Base-by-base conservation (phyloP, 352 stramenopile genomes). In the Pythium sp. region DNA sequence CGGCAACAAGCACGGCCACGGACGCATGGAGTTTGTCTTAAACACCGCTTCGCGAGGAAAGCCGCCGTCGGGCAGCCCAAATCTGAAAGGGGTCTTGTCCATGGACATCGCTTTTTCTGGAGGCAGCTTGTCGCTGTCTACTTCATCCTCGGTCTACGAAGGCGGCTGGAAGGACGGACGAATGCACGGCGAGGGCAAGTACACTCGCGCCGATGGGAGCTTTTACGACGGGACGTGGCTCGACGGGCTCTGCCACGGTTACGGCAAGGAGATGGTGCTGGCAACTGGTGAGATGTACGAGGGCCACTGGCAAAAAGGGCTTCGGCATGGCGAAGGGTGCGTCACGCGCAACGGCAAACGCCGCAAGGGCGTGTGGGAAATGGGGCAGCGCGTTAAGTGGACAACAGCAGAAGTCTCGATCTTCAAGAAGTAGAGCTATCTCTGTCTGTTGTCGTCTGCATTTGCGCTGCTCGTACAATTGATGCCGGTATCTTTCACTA, bases 151-250 rank as follows among this genome's bases (percentile, higher is more conserved):
- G 0, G 68, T 76, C 4, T 92, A 92, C 51, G 81, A 89, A 3
- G 84, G 84, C 0, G 46, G 73, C n/a, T 92, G 84, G 84, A 74
- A 73, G 15, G 72, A 90, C 51, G 82, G 84, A 1, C 75, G 82
- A 9, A 91, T 92, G 78, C 75, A 90, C 41, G 84, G 84, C n/a
- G 62, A 87, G 14, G 84, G 84, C 58, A 89, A 83, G 43, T 91
- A 91, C 69, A 86, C 75, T 14, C 77, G 78, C 14, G 65, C 64
- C 2, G 83, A 89, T 54, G 81, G 81, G 18, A 81, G 78, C 28
- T 90, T 87, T 68, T 91, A 91, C 58, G 79, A 92, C 53, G 84
- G 84, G 36, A 72, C 71, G 46, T 91, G 84, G 84, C 63, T 82
- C 26, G 73, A 92, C 28, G 84, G 84, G 2, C 71, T 91, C 36